Percentiles rank a stretch among this genome's conserved stretches.
These are phyloP conservation scores for Fusarium paranaense DNA, from an alignment of 2,329 filamentous ascomycete genomes.

Conservation along the genomic window DNA sequence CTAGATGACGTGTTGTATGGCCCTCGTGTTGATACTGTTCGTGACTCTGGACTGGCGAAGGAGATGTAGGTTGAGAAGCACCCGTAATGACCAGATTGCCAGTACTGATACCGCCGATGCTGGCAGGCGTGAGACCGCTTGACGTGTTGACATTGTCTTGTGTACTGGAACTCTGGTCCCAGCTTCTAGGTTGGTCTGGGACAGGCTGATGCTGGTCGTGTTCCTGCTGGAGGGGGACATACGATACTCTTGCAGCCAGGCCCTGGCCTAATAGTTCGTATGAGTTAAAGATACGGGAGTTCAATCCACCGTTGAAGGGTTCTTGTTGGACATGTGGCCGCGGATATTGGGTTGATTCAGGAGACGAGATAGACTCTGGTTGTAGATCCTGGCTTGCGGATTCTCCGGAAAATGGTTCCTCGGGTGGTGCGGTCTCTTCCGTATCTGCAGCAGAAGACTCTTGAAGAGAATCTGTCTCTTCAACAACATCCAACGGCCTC, in stretches of 20 bases:
- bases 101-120: neutral
- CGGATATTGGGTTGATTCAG: neutral
- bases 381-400: neutral
- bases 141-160: neutral
- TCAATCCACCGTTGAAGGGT: slow-evolving; percentile 14
- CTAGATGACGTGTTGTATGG: slow-evolving; percentile 25
- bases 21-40: neutral
- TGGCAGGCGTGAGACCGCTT: neutral
- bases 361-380: neutral
- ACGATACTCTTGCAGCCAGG: slow-evolving; percentile 5
- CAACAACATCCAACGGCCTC: neutral
- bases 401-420: neutral
- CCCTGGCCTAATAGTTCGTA: slow-evolving; percentile 37
- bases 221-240: neutral
- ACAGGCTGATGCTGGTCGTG: slow-evolving; percentile 1
- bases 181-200: neutral
- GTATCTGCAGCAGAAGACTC: neutral
- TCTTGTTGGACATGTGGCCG: neutral
- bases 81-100: neutral
- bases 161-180: neutral
- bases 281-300: slow-evolving; percentile 31
- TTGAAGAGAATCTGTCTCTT: neutral
- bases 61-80: neutral
- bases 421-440: neutral
- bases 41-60: neutral